Base-by-base conservation (phyloP, 192 early-diverging fungal genomes). In the Pilobolus umbonatus region DNA sequence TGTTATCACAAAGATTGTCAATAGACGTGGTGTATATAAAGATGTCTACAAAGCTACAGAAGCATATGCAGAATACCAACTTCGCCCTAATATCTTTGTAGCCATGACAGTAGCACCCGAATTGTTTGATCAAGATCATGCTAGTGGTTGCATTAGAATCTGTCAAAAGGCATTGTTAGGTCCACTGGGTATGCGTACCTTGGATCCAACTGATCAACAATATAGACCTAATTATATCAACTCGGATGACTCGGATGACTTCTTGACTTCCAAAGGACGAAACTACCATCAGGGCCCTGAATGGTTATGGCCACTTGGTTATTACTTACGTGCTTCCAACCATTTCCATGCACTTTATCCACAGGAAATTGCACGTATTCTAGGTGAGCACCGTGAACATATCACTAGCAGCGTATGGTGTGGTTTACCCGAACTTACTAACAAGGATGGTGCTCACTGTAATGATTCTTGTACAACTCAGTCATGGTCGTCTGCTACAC, bases 241-340 rank as follows among this genome's bases (percentile, higher is more conserved):
- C 67, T 75, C 75, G 42, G 88, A 99, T 67, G 93, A 99, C 59
- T 85, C 85, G 12, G 67, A 69, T 42, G 95, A 99, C 58, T 71
- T 84, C 8, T 73, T 84, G 10, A 80, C 96, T 1, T 95, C 97
- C 2, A 96, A 99, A 59, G 97, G 97, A 17, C 89, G 90, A 73
- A 99, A 99, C 65, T 99, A 99, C 67, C 95, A 99, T 57, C 90
- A 98, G 68, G 97, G 95, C 28, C 65, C 64, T 34, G 97, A 99
- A 85, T 99, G 97, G 97, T 76, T 98, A 12, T 99, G 93, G 93
- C 76, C 79, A 19, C 85, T 85, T 1, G 93, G 91, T 3, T 94
- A 86, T 78, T 98, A 90, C 66, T 76, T 98, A 52, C 85, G 87
- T 10, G 91, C 97, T 3, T 92, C 87, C 51, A 57, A 92, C 12